Base-by-base conservation (phyloP, 2,329 filamentous ascomycete genomes). In the Verticillium klebahnii region DNA sequence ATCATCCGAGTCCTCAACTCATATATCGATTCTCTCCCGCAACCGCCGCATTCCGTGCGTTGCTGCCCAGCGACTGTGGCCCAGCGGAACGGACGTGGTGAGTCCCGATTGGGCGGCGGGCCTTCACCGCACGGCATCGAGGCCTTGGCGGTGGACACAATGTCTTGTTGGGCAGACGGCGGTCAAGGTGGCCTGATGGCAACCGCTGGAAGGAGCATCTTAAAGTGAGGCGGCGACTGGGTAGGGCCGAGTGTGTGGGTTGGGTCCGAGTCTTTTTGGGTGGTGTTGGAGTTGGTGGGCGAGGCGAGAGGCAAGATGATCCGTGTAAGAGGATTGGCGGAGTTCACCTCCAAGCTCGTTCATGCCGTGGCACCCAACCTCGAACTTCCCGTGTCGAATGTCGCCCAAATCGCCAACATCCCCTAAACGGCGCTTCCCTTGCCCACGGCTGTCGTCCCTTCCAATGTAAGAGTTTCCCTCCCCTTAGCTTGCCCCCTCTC, bases 21-120 rank as follows among this genome's bases (percentile, higher is more conserved):
- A 32, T 32, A 23, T 23, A 34, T 32, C 55, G 25, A 17, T 36
- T 7, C 9, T 36, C 39, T 17, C n/a, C 45, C 19, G 23, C n/a
- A 3, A 23, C 7, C 45, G 45, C 45, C 45, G 45, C 45, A 25
- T 23, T n/a, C 17, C 45, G 45, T 36, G 34, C 56, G 50, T 59
- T 59, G 58, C 34, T 52, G 58, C 58, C 58, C 58, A 59, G 58
- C 45, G 45, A n/a, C 45, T 50, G 45, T 50, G 45, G 45, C 45
- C 45, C 40, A 50, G 45, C 45, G 45, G 45, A 9, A 50, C 25
- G 58, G 58, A 59, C 58, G 58, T 59, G 58, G 39, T 59, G 58
- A 23, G 23, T 29, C n/a, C n/a, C 29, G n/a, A 59, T 59, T 59
- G 58, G 58, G 50, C 29, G 31, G 23, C 25, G 14, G 3, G 12